These are phyloP conservation scores for Pestalotiopsis sp. DNA, from an alignment of 2,329 filamentous ascomycete species.

Conservation along the genomic window DNA sequence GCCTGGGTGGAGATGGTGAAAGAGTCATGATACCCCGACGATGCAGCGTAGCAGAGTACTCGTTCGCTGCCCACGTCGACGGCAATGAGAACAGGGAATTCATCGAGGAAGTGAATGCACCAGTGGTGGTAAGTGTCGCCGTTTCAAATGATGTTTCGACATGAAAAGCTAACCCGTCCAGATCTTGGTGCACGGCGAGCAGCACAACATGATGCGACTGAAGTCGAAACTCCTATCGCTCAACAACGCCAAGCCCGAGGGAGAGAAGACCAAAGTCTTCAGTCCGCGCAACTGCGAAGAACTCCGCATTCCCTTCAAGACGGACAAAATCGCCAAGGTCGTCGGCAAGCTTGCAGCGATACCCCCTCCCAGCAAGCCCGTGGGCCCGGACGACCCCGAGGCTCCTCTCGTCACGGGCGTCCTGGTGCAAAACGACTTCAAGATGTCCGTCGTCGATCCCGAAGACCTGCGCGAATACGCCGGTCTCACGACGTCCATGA, in stretches of 20 bases:
- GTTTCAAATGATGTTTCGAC: background rate
- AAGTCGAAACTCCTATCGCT: conserved; percentile 95
- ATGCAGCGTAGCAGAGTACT: conserved; percentile 92
- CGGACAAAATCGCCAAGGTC: conserved; percentile 94
- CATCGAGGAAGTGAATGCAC: conserved; percentile 89
- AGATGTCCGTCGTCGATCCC: conserved; percentile 93
- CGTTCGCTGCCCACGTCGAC: conserved; percentile 95
- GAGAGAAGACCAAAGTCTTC: conserved; percentile 87
- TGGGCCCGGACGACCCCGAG: conserved; percentile 31
- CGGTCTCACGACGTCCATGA: conserved; percentile 92
- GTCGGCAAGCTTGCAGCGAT: conserved; percentile 90
- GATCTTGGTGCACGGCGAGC: conserved; percentile 96
- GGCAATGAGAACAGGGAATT: conserved; percentile 95
- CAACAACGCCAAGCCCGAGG: conserved; percentile 77
- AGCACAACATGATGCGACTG: conserved; percentile 96
- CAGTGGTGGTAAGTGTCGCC: conserved; percentile 76
- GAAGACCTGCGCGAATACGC: conserved; percentile 96
- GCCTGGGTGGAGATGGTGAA: conserved; percentile 72
- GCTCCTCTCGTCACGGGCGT: conserved; percentile 78
- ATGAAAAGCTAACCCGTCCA: conserved; percentile 37
- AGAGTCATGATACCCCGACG: conserved; percentile 89
- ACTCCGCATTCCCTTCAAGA: conserved; percentile 90
- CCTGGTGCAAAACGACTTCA: conserved; percentile 96
- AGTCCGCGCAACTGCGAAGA: conserved; percentile 95
- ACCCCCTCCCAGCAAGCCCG: conserved; percentile 60